These are phyloP conservation scores for Dactylellina leptospora DNA, from an alignment of 2,329 filamentous ascomycete genomes.

Conservation along the genomic window DNA sequence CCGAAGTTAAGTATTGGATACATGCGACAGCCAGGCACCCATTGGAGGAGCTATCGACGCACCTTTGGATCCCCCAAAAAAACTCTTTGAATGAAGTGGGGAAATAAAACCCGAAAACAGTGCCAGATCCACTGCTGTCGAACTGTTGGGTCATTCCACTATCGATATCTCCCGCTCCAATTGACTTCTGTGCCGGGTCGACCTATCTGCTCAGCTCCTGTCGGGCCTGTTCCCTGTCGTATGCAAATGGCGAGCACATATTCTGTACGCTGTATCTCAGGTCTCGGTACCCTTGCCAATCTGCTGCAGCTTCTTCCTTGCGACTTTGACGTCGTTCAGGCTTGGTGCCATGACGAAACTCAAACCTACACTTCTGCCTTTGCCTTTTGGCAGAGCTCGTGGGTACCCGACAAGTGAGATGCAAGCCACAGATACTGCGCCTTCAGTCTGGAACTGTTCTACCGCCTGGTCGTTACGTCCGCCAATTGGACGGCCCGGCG, in stretches of 20 bases:
- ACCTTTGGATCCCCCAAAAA: not conserved
- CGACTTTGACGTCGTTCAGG: constrained; percentile 40
- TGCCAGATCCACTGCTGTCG: constrained; percentile 26
- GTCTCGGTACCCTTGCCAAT: constrained; percentile 27
- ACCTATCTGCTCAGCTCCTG: not conserved
- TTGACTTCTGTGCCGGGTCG: constrained; percentile 12
- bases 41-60: not conserved
- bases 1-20: constrained; percentile 31
- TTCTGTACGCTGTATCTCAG: no score
- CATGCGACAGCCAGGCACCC: constrained; percentile 22
- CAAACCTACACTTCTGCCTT: constrained; percentile 4
- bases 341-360: constrained; percentile 37
- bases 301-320: constrained; percentile 50
- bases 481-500: constrained; percentile 26
- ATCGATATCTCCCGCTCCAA: constrained; percentile 35
- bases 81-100: constrained; percentile 21
- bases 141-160: constrained; percentile 33
- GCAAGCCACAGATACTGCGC: constrained; percentile 39
- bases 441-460: constrained; percentile 31
- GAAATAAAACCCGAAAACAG: constrained; percentile 48
- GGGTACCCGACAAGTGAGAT: constrained; percentile 8
- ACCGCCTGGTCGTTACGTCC: constrained; percentile 6
- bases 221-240: constrained; percentile 14
- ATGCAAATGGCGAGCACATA: constrained; percentile 25
- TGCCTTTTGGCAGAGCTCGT: not conserved